These are phyloP conservation scores for Cryphonectria radicalis DNA, from an alignment of 2,329 filamentous ascomycete genomes.

Conservation along the genomic window DNA sequence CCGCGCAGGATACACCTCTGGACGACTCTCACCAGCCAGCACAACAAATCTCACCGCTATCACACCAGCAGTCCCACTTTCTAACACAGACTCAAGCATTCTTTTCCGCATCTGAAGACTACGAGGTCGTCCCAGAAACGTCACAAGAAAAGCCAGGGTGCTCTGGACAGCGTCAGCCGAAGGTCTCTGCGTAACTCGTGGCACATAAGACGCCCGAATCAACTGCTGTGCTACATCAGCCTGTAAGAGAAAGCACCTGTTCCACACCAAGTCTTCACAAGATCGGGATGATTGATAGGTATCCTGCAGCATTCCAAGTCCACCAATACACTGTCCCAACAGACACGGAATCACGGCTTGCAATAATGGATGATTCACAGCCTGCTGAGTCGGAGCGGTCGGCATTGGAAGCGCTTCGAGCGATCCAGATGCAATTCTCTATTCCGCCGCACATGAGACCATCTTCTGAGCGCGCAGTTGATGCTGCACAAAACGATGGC, in stretches of 20 bases:
- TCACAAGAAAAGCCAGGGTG: conserved; percentile 3
- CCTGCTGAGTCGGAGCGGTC: conserved; percentile 11
- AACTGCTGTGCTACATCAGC: background rate
- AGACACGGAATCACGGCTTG: background rate
- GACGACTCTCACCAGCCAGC: conserved; percentile 28
- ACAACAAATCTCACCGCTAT: conserved; percentile 23
- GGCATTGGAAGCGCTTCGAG: conserved; percentile 21
- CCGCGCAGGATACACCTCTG: conserved; percentile 10
- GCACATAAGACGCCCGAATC: background rate
- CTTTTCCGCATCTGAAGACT: conserved; percentile 25
- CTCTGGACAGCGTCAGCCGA: background rate
- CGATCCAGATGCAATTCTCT: conserved; percentile 21
- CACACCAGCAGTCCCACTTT: conserved; percentile 14
- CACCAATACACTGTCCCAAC: background rate
- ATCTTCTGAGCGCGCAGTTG: background rate
- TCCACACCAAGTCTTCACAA: background rate
- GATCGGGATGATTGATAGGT: background rate
- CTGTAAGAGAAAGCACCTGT: background rate
- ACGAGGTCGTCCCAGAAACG: conserved; percentile 25
- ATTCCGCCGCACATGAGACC: conserved; percentile 5
- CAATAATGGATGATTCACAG: conserved; percentile 25
- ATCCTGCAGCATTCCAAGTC: background rate
- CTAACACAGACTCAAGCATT: conserved; percentile 23
- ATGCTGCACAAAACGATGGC: background rate
- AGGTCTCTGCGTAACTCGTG: background rate